phyloP scores from a whole-genome alignment of 2,329 filamentous ascomycete species.

The Pseudogymnoascus sp. region DNA sequence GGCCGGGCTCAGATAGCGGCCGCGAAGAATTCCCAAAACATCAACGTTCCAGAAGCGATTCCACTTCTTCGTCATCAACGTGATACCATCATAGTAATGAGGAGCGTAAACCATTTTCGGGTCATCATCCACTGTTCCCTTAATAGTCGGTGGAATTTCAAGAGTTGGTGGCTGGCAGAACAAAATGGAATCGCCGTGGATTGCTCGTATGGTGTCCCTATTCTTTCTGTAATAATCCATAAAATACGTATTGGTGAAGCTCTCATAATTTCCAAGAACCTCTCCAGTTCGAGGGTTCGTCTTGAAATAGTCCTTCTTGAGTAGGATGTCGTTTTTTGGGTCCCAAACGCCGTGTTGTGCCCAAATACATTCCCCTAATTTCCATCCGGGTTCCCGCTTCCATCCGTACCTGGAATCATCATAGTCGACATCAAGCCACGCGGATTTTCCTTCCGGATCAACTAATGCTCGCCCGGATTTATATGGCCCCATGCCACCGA shows the following conservation, averaged over 20 bases:
- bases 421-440: conserved; percentile 76
- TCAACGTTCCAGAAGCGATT: conserved; percentile 97
- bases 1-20: conserved; percentile 77
- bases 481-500: conserved; percentile 85
- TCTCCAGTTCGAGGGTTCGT: conserved; percentile 68
- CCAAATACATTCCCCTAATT: conserved; percentile 90
- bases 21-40: conserved; percentile 82
- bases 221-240: conserved; percentile 77
- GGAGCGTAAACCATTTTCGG: conserved; percentile 84
- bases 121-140: conserved; percentile 82
- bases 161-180: conserved; percentile 87
- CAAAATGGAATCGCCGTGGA: conserved; percentile 76
- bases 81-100: conserved; percentile 95
- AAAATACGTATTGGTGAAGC: conserved; percentile 87
- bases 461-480: conserved; percentile 76
- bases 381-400: conserved; percentile 82
- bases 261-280: conserved; percentile 61
- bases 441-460: conserved; percentile 76
- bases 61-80: conserved; percentile 97
- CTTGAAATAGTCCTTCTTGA: conserved; percentile 82
- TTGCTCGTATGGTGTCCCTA: conserved; percentile 60
- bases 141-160: conserved; percentile 82
- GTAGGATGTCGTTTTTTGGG: conserved; percentile 61
- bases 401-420: conserved; percentile 85
- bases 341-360: conserved; percentile 97